Evolutionary conservation across 2,329 filamentous ascomycete species (phyloP).

Genomic region (Neofusicoccum cordaticola): DNA sequence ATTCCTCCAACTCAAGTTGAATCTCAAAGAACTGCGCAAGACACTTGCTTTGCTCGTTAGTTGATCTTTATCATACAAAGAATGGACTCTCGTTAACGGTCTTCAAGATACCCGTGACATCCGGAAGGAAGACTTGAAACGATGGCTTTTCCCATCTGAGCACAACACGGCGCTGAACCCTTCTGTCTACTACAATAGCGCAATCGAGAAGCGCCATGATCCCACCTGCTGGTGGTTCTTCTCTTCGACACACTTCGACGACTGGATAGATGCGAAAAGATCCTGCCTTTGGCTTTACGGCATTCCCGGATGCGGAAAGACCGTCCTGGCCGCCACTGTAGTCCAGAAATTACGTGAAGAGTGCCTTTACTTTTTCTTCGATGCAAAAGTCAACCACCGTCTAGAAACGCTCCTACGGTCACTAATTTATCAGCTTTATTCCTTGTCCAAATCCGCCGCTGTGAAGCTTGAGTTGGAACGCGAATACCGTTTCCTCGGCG

Average conservation of each 20-base stretch:
- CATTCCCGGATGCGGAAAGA: constrained; percentile 44
- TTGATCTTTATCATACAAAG: no score
- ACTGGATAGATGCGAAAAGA: constrained; percentile 30
- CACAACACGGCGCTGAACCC: constrained; percentile 16
- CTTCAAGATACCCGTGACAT: no score
- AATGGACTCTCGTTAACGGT: no score
- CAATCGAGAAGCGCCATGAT: constrained; percentile 29
- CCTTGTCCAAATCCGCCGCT: no score
- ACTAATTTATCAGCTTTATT: no score
- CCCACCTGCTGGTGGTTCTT: constrained; percentile 39
- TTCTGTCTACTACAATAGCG: constrained; percentile 34
- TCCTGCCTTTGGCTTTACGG: constrained; percentile 41
- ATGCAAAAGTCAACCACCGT: no score
- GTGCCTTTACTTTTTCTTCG: no score
- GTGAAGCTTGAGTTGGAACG: no score
- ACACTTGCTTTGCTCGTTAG: constrained; percentile 18
- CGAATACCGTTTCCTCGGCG: no score
- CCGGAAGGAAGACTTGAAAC: no score
- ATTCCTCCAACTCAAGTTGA: constrained; percentile 23
- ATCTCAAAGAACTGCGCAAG: constrained; percentile 21
- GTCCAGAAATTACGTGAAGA: constrained; percentile 26
- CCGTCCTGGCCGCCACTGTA: constrained; percentile 38
- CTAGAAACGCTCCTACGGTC: no score
- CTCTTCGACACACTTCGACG: constrained; percentile 22
- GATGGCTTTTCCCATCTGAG: constrained; percentile 35